Evolutionary conservation across 2,329 filamentous ascomycete genomes (phyloP), one percentile per base, ranked within the genome.

Genomic region (Periconia sp.): DNA sequence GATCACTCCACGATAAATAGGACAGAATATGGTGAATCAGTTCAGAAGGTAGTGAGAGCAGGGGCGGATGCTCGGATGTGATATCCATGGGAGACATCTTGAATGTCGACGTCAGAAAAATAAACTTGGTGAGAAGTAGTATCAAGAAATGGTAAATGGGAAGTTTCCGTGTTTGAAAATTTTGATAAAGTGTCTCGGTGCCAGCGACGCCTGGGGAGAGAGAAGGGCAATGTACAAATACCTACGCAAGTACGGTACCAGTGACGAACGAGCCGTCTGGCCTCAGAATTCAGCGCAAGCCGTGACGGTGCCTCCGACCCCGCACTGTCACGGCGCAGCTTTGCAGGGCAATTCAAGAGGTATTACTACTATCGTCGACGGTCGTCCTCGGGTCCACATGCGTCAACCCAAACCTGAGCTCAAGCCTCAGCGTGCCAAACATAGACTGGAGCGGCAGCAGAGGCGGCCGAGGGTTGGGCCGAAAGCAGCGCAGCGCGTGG

Each of bases 21-120:
- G 79, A 78, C 14, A 96, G 76, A 45, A 96, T 85, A n/a, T 82
- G 76, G 60, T 89, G 82, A 31, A 96, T 77, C 9, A 96, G 79
- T 70, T 97, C 92, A 13, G 84, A 73, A 0, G 92, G 92, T 1
- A 96, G 81, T 18, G 73, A 68, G 30, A 85, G 69, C 8, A 90
- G 57, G 11, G 60, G 61, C n/a, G 70, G 55, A 6, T 49, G 11
- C 15, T 37, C 40, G 8, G 52, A 15, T 31, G 42, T 27, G 7
- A 30, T 30, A 23, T 57, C 57, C 63, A 68, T 68, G 19, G 11
- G 13, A 14, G 10, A 37, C 33, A 37, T 37, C 10, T 37, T 37
- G 33, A 37, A 3, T 37, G 5, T 37, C 11, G 11, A 37, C 15
- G 15, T 37, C 15, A 5, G 13, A 37, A 13, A n/a, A 37, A 37